Conservation (phyloP, 2,329 filamentous ascomycete genomes). For the Colletotrichum trifolii region DNA sequence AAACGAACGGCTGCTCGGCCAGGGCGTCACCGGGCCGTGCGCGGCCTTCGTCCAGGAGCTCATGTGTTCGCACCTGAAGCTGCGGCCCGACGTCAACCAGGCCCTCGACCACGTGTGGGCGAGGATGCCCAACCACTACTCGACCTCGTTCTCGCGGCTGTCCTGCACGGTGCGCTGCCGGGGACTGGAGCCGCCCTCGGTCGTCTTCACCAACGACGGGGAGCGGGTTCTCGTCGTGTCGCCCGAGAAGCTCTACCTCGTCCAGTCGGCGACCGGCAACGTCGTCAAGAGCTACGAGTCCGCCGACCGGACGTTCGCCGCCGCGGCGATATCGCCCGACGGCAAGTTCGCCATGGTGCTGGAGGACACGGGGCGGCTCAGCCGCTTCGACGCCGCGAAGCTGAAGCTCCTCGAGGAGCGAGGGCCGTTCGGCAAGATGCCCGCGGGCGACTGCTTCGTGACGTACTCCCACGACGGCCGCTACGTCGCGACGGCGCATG, state of each 20-base stretch:
- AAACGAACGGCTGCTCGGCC: slow-evolving; percentile 10
- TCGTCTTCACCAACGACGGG: slow-evolving; percentile 4
- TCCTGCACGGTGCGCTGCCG: slow-evolving; percentile 6
- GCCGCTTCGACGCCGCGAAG: slow-evolving; percentile 5
- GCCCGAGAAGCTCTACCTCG: slow-evolving; percentile 14
- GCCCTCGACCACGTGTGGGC: slow-evolving; percentile 13
- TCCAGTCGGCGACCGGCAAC: slow-evolving; percentile 7
- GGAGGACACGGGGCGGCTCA: slow-evolving; percentile 11
- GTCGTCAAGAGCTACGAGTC: slow-evolving; percentile 8
- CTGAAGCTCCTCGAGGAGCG: slow-evolving; percentile 12
- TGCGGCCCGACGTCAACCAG: slow-evolving; percentile 6
- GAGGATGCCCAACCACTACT: slow-evolving; percentile 12
- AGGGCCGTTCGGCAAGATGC: slow-evolving; percentile 20
- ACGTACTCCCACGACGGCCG: slow-evolving; percentile 17
- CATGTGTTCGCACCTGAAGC: slow-evolving; percentile 10
- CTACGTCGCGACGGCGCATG: slow-evolving; percentile 11
- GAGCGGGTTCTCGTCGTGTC: slow-evolving; percentile 12
- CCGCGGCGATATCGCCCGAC: slow-evolving; percentile 12
- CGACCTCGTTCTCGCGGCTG: neutral
- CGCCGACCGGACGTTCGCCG: slow-evolving; percentile 7
- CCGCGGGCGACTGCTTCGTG: slow-evolving; percentile 15
- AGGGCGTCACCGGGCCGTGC: neutral
- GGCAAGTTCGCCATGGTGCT: slow-evolving; percentile 12
- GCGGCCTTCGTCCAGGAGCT: slow-evolving; percentile 5
- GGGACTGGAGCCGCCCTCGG: slow-evolving; percentile 3